phyloP scores from a whole-genome alignment of 768 basidiomycete species.

The Pholiota molesta region DNA sequence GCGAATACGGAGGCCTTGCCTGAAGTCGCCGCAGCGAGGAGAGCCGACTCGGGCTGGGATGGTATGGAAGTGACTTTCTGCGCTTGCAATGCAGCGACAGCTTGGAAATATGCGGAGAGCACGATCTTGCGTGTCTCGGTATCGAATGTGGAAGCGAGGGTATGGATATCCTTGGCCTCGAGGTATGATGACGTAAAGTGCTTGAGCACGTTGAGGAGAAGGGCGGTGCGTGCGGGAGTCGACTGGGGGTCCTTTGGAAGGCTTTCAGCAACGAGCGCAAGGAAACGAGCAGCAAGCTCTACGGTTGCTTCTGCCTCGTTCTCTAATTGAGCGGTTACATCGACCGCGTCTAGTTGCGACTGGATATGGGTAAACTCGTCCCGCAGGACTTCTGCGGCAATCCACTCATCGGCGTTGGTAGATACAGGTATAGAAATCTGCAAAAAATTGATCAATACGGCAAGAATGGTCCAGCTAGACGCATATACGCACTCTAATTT shows the following conservation, averaged over 20 bases:
- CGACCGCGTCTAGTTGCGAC: slow-evolving; percentile 57
- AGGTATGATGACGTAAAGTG: slow-evolving; percentile 83
- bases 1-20: slow-evolving; percentile 82
- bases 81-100: slow-evolving; percentile 66
- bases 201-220: slow-evolving; percentile 76
- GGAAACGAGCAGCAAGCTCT: slow-evolving; percentile 83
- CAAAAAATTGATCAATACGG: slow-evolving; percentile 4
- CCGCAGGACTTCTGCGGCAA: slow-evolving; percentile 86
- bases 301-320: slow-evolving; percentile 65
- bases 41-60: slow-evolving; percentile 62
- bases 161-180: slow-evolving; percentile 74
- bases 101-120: slow-evolving; percentile 77
- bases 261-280: slow-evolving; percentile 72
- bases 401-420: slow-evolving; percentile 83
- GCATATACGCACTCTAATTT: slow-evolving; percentile 51
- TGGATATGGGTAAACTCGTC: slow-evolving; percentile 83
- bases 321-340: slow-evolving; percentile 54
- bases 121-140: slow-evolving; percentile 76
- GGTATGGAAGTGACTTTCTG: slow-evolving; percentile 59
- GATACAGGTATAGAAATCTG: slow-evolving; percentile 89
- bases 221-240: slow-evolving; percentile 53
- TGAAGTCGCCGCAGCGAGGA: slow-evolving; percentile 63
- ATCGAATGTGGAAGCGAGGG: slow-evolving; percentile 75
- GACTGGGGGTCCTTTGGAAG: slow-evolving; percentile 58
- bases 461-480: slow-evolving; percentile 8